Base-by-base conservation (phyloP, 306 rosid species). In the Castanea sativa region DNA sequence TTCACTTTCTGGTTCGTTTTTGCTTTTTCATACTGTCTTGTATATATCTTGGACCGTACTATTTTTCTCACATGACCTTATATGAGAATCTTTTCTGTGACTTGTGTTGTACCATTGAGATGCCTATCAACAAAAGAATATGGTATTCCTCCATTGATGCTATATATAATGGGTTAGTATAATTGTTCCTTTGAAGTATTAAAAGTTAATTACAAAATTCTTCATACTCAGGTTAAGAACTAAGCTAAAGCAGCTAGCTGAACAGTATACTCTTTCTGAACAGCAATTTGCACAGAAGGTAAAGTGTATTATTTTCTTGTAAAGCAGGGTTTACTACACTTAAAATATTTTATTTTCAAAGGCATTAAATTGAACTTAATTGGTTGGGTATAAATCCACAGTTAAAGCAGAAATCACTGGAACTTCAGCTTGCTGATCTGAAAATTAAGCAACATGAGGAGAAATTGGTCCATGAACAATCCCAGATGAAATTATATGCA, bases 401-500 rank as follows among this genome's bases (percentile, higher is more conserved):
- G 97, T 86, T 94, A 80, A 94, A 94, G 86, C 99, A 94, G 84
- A 94, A 94, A 75, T 45, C 91, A 0, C 83, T 94, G 87, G 99
- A 94, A 85, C 99, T 92, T 81, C 99, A 94, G 90, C 76, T 94
- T 84, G 86, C 97, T 73, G 97, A 94, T 73, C 84, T 94, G 76
- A 94, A 92, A 83, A 87, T 88, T 68, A 90, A 86, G 91, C 97
- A 92, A 80, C 90, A 88, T 75, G 97, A 89, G 87, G 99, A 94
- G 87, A 92, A 90, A 84, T 69, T 84, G 83, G 76, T 81, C 65
- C 97, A 94, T 82, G 99, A 92, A 81, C 91, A 92, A 83, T 85
- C 97, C 73, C 97, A 90, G 88, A 94, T 91, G 80, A 94, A 90
- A 82, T 14, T 90, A 89, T 92, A 92, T 89, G 99, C 93, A 8